Conservation (phyloP, 1,284 basidiomycete species). For the Sporisorium reilianum region DNA sequence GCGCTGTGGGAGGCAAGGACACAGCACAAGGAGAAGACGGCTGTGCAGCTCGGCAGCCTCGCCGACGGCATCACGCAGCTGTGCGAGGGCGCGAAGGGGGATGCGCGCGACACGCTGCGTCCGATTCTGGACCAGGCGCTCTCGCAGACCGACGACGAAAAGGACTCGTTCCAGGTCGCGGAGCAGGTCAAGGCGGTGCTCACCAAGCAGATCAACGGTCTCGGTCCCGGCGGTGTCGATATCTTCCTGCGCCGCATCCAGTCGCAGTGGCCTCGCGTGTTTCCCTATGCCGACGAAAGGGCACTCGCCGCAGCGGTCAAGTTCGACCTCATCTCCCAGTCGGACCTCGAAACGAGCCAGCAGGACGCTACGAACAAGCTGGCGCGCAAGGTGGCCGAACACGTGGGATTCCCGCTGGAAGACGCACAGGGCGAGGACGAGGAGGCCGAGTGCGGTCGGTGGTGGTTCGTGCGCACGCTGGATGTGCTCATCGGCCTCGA, state of each 20-base stretch:
- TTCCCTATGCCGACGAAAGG: slow-evolving; percentile 51
- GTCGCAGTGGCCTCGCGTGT: slow-evolving; percentile 44
- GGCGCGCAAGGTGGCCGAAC: slow-evolving; percentile 38
- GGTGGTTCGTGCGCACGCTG: slow-evolving; percentile 48
- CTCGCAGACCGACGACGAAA: slow-evolving; percentile 4
- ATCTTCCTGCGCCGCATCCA: slow-evolving; percentile 54
- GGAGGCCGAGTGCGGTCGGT: slow-evolving; percentile 44
- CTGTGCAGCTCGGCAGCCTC: slow-evolving; percentile 49
- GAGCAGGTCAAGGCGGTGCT: slow-evolving; percentile 33
- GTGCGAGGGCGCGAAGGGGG: slow-evolving; percentile 12
- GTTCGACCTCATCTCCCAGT: slow-evolving; percentile 32
- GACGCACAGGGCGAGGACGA: slow-evolving; percentile 35
- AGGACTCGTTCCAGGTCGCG: slow-evolving; percentile 27
- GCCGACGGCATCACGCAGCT: slow-evolving; percentile 35
- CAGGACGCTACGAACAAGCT: slow-evolving; percentile 27
- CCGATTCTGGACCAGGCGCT: slow-evolving; percentile 40
- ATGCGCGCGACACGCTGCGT: slow-evolving; percentile 16
- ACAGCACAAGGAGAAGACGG: slow-evolving; percentile 59
- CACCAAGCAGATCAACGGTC: slow-evolving; percentile 42
- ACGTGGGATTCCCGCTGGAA: slow-evolving; percentile 45
- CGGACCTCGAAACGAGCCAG: slow-evolving; percentile 22
- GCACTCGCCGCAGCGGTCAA: slow-evolving; percentile 31
- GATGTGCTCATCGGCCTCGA: slow-evolving; percentile 55
- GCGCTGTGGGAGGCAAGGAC: slow-evolving; percentile 55
- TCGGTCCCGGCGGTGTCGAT: slow-evolving; percentile 42